Base-by-base conservation (phyloP, 768 basidiomycete species). In the Pisolithus microcarpus region DNA sequence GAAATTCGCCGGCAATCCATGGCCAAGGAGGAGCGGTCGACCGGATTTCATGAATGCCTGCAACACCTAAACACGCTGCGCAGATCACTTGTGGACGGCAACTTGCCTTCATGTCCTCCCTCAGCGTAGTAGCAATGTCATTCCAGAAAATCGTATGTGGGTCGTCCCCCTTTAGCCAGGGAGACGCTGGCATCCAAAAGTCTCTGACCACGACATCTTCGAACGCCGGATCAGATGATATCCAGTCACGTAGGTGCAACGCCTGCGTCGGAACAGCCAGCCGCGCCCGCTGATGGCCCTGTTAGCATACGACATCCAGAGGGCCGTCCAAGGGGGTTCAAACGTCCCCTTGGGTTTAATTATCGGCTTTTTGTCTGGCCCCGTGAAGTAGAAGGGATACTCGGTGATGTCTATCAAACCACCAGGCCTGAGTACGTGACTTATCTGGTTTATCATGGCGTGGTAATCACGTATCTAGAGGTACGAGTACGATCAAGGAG, bases 361-460 rank as follows among this genome's bases (percentile, higher is more conserved):
- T 38, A 83, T 64, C 4, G 70, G 72, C 19, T 62, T 61, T 56
- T 74, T 73, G 52, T 84, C 66, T 16, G 51, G 51, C 56, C 81
- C 83, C 56, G 86, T 81, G n/a, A 79, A 69, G 51, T 68, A 62
- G 60, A 85, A 89, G 47, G 85, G 84, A 59, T 80, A 85, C 68
- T 91, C 88, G 48, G 77, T 68, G 15, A 88, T 54, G 46, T 83
- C 73, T 51, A 87, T 61, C 28, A 90, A 71, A 28, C 88, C 88
- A 23, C 80, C 79, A 1, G 86, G 85, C 42, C 85, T 78, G 39
- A 91, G 73, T 43, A 83, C 77, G 49, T 75, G 77, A 34, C 74
- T 71, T 43, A 87, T 82, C 47, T 88, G 82, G 64, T 87, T 73
- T 48, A 89, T 75, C 54, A 90, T 67, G 15, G 62, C 68, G 3